Conservation (phyloP, 768 basidiomycete genomes). For the Leccinum obscurum region DNA sequence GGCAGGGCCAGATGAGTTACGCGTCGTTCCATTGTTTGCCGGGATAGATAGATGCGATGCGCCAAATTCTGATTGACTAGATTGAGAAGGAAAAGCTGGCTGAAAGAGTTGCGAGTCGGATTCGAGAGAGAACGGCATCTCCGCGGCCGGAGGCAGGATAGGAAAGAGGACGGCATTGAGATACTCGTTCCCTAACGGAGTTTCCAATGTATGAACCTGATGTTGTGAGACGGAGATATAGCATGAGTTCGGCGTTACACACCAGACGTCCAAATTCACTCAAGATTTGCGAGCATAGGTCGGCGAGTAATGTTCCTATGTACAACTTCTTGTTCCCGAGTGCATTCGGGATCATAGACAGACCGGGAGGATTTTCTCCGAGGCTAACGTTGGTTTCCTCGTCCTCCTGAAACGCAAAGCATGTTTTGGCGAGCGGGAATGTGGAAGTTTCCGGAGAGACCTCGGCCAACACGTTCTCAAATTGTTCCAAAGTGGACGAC, state of each 20-base stretch:
- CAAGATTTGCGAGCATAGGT: slow-evolving; percentile 84
- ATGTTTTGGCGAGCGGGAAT: slow-evolving; percentile 78
- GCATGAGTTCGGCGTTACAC: slow-evolving; percentile 28
- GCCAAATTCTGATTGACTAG: slow-evolving; percentile 56
- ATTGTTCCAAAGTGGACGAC: slow-evolving; percentile 58
- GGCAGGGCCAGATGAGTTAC: slow-evolving; percentile 50
- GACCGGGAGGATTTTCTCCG: slow-evolving; percentile 55
- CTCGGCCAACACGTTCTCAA: slow-evolving; percentile 62
- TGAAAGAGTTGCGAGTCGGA: slow-evolving; percentile 41
- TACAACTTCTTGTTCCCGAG: slow-evolving; percentile 90
- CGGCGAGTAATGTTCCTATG: slow-evolving; percentile 85
- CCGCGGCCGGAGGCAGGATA: slow-evolving; percentile 55
- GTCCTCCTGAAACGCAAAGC: slow-evolving; percentile 83
- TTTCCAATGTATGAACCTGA: slow-evolving; percentile 79
- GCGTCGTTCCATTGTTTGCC: slow-evolving; percentile 43
- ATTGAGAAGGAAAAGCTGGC: slow-evolving; percentile 48
- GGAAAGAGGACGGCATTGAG: slow-evolving; percentile 72
- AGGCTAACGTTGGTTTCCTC: slow-evolving; percentile 51
- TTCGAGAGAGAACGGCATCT: slow-evolving; percentile 60
- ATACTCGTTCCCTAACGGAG: slow-evolving; percentile 82
- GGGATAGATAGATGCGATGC: slow-evolving; percentile 22
- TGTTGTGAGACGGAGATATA: slow-evolving; percentile 12
- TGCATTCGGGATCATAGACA: slow-evolving; percentile 78
- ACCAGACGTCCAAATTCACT: slow-evolving; percentile 86
- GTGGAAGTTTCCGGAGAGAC: slow-evolving; percentile 65